Conservation (phyloP, 352 stramenopile species). For the Lagenidium sp. region DNA sequence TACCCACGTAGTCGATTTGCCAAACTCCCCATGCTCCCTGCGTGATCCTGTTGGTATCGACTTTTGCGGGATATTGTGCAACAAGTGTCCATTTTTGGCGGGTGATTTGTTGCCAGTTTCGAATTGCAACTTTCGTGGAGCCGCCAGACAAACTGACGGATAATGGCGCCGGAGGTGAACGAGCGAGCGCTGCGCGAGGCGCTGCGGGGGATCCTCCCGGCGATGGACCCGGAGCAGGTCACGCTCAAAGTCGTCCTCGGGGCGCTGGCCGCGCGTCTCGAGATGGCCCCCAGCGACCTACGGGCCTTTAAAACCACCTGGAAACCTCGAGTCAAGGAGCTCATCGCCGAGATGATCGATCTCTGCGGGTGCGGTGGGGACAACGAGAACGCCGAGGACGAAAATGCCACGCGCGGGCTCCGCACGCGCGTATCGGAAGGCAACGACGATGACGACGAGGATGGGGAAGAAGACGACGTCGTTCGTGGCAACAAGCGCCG, state of each 20-base stretch:
- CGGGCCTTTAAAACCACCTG: conserved; percentile 33
- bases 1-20: too few relatives aligned
- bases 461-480: conserved; percentile 10
- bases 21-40: too few relatives aligned
- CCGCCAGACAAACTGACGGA: too few relatives aligned
- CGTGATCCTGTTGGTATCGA: too few relatives aligned
- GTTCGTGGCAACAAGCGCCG: neutral
- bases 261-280: conserved; percentile 38
- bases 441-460: conserved; percentile 3
- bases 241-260: conserved; percentile 40
- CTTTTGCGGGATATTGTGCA: too few relatives aligned
- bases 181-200: conserved; percentile 13
- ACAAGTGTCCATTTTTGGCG: too few relatives aligned
- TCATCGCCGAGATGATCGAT: conserved; percentile 41
- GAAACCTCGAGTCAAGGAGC: conserved; percentile 32
- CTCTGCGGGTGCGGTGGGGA: conserved; percentile 13
- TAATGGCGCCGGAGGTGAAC: neutral
- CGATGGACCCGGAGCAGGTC: conserved; percentile 37
- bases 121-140: too few relatives aligned
- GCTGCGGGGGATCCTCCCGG: conserved; percentile 43
- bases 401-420: neutral
- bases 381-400: neutral
- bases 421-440: neutral
- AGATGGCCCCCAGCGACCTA: conserved; percentile 29
- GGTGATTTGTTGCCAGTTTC: too few relatives aligned